phyloP scores from a whole-genome alignment of 441 rosid species.

The Erysimum cheiri region DNA sequence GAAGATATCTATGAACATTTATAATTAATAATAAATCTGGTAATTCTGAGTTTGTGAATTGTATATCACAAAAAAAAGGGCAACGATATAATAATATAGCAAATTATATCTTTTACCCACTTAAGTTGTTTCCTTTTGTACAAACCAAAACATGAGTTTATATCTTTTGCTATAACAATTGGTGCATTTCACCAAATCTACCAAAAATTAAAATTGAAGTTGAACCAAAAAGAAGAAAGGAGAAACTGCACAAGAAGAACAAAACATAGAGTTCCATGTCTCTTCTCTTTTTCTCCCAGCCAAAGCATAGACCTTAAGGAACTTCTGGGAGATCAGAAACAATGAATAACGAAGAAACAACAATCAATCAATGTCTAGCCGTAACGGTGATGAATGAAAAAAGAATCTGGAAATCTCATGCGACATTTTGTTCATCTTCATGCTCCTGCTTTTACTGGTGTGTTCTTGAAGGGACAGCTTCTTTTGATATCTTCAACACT shows the following conservation, averaged over 20 bases:
- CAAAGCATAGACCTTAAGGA: conserved; percentile 9
- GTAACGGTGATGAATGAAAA: conserved; percentile 14
- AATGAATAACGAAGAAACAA: conserved; percentile 15
- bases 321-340: conserved; percentile 22
- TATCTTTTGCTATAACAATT: conserved; percentile 22
- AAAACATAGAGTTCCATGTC: conserved; percentile 18
- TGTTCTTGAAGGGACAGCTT: conserved; percentile 17
- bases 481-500: conserved; percentile 37
- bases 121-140: conserved; percentile 28
- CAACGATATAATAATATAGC: background rate
- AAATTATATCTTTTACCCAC: conserved; percentile 29
- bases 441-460: background rate
- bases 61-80: background rate
- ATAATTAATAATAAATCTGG: no score
- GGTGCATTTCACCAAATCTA: conserved; percentile 32
- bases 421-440: conserved; percentile 24
- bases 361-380: conserved; percentile 17
- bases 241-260: conserved; percentile 34
- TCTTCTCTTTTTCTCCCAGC: conserved; percentile 25
- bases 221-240: conserved; percentile 19
- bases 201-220: conserved; percentile 12
- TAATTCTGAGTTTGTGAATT: background rate
- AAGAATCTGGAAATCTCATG: conserved; percentile 20
- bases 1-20: background rate
- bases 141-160: conserved; percentile 31